A percentile compares a stretch with the other conserved stretches of the same genome.
phyloP scores from a whole-genome alignment of 2,329 filamentous ascomycete species.

The Penicillium freii region DNA sequence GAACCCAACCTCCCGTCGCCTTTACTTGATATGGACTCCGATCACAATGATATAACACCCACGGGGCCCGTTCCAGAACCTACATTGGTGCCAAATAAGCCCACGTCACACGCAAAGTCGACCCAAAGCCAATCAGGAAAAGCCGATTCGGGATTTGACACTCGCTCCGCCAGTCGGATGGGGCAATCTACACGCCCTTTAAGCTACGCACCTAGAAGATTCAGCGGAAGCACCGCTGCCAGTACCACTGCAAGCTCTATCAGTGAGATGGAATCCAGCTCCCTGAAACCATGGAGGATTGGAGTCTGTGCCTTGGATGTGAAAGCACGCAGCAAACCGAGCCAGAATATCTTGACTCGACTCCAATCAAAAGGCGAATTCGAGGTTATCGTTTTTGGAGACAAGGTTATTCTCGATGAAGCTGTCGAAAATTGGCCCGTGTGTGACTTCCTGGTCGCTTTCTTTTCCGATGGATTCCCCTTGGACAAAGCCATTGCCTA shows the following conservation, averaged over 20 bases:
- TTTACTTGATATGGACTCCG: constrained; percentile 6
- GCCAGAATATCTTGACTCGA: constrained; percentile 90
- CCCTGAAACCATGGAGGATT: constrained; percentile 61
- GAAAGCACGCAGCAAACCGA: constrained; percentile 95
- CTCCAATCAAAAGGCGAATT: constrained; percentile 89
- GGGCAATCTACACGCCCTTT: constrained; percentile 53
- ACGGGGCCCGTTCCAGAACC: constrained; percentile 1
- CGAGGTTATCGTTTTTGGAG: constrained; percentile 95
- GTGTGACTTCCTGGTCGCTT: constrained; percentile 94
- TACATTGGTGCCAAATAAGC: constrained; percentile 7
- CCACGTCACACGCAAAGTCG: constrained; percentile 14
- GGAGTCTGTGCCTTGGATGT: constrained; percentile 93
- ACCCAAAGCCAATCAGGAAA: constrained; percentile 16
- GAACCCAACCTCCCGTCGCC: constrained; percentile 9
- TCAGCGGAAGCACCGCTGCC: constrained; percentile 75
- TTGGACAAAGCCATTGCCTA: constrained; percentile 97
- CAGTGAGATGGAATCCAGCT: constrained; percentile 57
- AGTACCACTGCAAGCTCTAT: constrained; percentile 80
- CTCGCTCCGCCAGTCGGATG: constrained; percentile 36
- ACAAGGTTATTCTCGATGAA: constrained; percentile 98
- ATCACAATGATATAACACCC: constrained; percentile 14
- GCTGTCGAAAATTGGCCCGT: constrained; percentile 94
- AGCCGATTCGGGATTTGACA: constrained; percentile 26
- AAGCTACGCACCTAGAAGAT: constrained; percentile 68
- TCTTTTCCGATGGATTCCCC: constrained; percentile 97